A percentile compares a stretch with the other conserved stretches of the same genome.
phyloP scores from a whole-genome alignment of 139 green algal species.

The Microglena sp. region DNA sequence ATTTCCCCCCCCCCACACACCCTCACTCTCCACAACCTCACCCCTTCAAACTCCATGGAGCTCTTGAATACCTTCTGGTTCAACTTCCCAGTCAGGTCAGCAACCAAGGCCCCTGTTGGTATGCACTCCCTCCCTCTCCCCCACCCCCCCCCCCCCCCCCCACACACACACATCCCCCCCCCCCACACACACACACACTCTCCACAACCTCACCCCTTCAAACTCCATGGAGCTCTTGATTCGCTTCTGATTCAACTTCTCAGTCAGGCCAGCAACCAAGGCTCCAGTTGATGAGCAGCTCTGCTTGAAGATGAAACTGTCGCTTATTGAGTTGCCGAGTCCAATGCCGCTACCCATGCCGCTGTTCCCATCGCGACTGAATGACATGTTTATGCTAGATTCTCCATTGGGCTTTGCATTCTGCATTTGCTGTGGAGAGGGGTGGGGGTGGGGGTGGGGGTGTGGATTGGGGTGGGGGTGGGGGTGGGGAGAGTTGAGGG shows the following conservation, averaged over 20 bases:
- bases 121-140: too few relatives aligned
- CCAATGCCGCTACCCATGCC: constrained; percentile 4
- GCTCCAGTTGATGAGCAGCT: constrained; percentile 30
- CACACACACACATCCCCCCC: too few relatives aligned
- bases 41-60: constrained; percentile 10
- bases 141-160: too few relatives aligned
- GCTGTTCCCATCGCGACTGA: too few relatives aligned
- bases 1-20: too few relatives aligned
- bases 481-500: too few relatives aligned
- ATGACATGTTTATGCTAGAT: too few relatives aligned
- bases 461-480: too few relatives aligned
- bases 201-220: too few relatives aligned
- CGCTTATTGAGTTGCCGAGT: neutral
- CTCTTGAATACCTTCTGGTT: constrained; percentile 45
- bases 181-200: too few relatives aligned
- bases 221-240: constrained; percentile 22
- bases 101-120: constrained; percentile 40
- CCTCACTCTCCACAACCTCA: too few relatives aligned
- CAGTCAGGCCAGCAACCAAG: constrained; percentile 36
- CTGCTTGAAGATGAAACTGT: constrained; percentile 14
- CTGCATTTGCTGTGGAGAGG: neutral
- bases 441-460: neutral
- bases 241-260: constrained; percentile 56
- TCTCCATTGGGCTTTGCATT: constrained; percentile 4
- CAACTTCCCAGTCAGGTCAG: constrained; percentile 49